Percentiles rank a stretch among this genome's conserved stretches.
Evolutionary conservation across 2,329 filamentous ascomycete species (phyloP).

Genomic region (Claviceps pazoutovae): DNA sequence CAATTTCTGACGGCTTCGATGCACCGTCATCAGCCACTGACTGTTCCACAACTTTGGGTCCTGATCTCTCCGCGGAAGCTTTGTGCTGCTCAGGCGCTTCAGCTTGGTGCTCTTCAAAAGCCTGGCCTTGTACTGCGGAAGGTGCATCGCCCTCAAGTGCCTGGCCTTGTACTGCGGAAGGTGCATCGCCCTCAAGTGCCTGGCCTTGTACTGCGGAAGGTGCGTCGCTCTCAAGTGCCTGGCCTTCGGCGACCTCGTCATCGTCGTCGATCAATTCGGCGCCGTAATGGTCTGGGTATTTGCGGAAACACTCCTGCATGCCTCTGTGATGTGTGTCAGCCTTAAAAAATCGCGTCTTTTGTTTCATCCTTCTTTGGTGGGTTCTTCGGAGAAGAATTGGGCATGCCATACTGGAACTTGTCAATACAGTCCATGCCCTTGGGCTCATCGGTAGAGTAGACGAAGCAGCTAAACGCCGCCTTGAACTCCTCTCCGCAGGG

Average conservation of each 20-base stretch:
- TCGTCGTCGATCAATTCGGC: conserved; percentile 74
- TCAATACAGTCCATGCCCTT: conserved; percentile 98
- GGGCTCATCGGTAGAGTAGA: conserved; percentile 85
- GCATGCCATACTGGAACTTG: conserved; percentile 70
- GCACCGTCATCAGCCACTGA: conserved; percentile 4
- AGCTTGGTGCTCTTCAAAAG: neutral
- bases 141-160: neutral
- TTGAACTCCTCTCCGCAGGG: conserved; percentile 94
- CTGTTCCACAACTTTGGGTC: conserved; percentile 6
- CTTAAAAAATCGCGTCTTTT: too few relatives aligned
- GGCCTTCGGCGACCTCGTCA: conserved; percentile 40
- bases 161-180: too few relatives aligned
- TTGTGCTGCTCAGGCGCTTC: neutral
- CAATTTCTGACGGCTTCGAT: conserved; percentile 15
- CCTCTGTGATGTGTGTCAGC: conserved; percentile 40
- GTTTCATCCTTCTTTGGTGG: too few relatives aligned
- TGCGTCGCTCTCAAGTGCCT: conserved; percentile 8
- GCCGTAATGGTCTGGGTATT: conserved; percentile 86
- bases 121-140: neutral
- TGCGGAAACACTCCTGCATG: conserved; percentile 95
- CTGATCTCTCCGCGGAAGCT: conserved; percentile 4
- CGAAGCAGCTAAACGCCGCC: conserved; percentile 93
- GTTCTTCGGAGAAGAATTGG: too few relatives aligned
- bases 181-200: neutral
- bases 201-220: neutral